phyloP scores from a whole-genome alignment of 257 asterid species.

The Lycium ferocissimum region DNA sequence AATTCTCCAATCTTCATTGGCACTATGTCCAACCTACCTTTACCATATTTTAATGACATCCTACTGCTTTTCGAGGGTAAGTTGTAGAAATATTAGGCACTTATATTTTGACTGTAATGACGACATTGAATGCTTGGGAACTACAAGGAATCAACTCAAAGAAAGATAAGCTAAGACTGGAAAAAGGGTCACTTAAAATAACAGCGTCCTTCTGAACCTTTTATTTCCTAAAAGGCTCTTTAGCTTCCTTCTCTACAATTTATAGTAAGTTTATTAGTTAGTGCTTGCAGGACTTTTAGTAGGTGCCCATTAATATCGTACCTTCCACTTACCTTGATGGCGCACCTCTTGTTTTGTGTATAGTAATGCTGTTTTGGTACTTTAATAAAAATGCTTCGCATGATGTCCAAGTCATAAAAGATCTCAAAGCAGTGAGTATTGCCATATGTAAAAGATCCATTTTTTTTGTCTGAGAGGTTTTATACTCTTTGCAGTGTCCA shows the following conservation, averaged over 20 bases:
- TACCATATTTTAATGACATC: neutral
- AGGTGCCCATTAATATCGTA: neutral
- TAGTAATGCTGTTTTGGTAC: neutral
- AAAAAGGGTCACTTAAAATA: neutral
- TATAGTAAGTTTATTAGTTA: neutral
- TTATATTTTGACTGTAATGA: neutral
- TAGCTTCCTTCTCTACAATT: neutral
- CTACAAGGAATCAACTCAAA: neutral
- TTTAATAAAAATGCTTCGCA: neutral
- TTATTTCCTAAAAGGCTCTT: neutral
- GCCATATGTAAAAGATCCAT: neutral
- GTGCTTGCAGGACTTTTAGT: neutral
- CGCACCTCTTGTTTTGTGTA: neutral
- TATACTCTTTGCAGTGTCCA: conserved; percentile 75
- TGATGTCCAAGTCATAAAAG: conserved; percentile 3
- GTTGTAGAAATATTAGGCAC: neutral
- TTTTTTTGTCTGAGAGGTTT: conserved; percentile 7
- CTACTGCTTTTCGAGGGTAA: neutral
- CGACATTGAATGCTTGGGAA: neutral
- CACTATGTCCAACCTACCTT: conserved; percentile 11
- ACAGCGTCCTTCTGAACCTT: neutral
- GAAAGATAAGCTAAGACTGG: conserved; percentile 16
- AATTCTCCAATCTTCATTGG: neutral
- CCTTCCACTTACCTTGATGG: conserved; percentile 20
- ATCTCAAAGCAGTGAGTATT: conserved; percentile 2